These are phyloP conservation scores for Eucalyptus camaldulensis DNA, from an alignment of 345 rosid species.

Conservation along the genomic window DNA sequence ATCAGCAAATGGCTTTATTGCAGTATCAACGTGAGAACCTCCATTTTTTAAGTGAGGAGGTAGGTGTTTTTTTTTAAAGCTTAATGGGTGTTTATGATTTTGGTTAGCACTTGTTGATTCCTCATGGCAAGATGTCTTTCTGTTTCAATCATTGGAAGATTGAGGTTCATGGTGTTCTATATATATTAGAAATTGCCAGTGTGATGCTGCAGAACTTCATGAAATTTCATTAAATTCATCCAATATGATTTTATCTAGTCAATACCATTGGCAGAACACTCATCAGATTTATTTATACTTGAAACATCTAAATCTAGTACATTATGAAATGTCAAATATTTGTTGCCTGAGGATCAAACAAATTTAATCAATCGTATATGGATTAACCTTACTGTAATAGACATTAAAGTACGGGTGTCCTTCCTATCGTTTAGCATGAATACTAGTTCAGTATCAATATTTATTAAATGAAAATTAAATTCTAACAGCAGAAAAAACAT, in stretches of 20 bases:
- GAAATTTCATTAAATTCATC: neutral
- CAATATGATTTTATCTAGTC: neutral
- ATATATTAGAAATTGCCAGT: neutral
- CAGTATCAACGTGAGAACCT: constrained; percentile 98
- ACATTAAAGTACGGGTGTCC: neutral
- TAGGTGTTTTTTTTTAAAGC: neutral
- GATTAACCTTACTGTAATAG: neutral
- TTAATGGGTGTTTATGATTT: neutral
- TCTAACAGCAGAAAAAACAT: neutral
- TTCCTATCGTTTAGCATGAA: neutral
- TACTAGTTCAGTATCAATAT: neutral
- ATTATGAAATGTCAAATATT: neutral
- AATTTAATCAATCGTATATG: neutral
- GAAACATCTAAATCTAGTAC: neutral
- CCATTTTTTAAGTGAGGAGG: constrained; percentile 95
- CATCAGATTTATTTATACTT: neutral
- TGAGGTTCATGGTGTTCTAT: neutral
- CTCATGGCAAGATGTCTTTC: neutral
- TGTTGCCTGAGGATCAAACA: neutral
- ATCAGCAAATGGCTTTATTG: constrained; percentile 92
- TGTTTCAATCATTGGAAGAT: neutral
- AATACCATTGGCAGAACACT: neutral
- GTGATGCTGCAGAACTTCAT: neutral
- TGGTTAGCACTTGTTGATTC: neutral
- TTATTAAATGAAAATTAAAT: neutral